phyloP scores from a whole-genome alignment of 345 rosid genomes.

The Heritiera fomes region DNA sequence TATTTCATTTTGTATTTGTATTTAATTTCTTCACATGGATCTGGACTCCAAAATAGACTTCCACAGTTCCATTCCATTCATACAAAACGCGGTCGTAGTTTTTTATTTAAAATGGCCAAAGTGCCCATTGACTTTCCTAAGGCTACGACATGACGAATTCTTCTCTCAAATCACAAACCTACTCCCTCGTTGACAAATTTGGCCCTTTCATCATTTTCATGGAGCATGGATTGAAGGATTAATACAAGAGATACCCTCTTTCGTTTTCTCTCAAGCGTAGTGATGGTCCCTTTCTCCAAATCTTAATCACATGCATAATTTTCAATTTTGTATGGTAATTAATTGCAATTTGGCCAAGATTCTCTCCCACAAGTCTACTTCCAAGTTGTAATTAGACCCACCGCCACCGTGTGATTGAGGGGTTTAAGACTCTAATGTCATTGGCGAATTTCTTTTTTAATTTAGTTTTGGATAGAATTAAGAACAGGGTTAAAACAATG shows the following conservation, averaged over 20 bases:
- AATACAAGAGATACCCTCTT: no score
- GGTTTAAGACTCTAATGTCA: background rate
- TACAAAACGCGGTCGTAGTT: constrained; percentile 10
- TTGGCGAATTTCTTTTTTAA: background rate
- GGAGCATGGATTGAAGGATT: background rate
- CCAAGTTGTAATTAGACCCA: background rate
- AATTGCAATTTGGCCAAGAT: background rate
- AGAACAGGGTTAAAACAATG: background rate
- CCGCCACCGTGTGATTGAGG: background rate
- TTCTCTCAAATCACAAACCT: constrained; percentile 26
- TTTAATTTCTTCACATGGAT: background rate
- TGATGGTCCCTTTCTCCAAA: background rate
- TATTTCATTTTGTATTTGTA: background rate
- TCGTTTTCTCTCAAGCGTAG: no score
- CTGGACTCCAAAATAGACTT: constrained; percentile 10
- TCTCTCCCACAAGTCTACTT: background rate
- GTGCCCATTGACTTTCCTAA: constrained; percentile 27
- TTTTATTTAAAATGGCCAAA: constrained; percentile 12
- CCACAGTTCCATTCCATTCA: background rate
- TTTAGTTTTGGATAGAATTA: background rate
- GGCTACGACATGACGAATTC: background rate
- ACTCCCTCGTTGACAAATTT: constrained; percentile 33
- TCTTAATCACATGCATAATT: background rate
- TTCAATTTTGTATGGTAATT: background rate
- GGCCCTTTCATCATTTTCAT: background rate